Percentiles rank a stretch among this genome's conserved stretches.
Evolutionary conservation across 2,329 filamentous ascomycete species (phyloP).

Genomic region (Neofusicoccum laricinum): DNA sequence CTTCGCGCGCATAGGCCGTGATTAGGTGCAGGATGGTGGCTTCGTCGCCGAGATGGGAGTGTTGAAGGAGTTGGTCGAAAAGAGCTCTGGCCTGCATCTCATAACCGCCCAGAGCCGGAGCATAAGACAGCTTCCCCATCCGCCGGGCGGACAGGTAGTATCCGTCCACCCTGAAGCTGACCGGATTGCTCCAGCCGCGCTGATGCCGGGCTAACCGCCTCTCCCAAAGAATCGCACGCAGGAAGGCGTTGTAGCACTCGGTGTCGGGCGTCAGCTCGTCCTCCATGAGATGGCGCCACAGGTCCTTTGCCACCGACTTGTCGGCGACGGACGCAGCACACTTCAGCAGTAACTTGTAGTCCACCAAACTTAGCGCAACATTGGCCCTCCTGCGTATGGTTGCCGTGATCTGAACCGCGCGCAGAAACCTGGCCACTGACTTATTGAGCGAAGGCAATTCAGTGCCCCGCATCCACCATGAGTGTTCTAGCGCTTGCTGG

Average conservation of each 20-base stretch:
- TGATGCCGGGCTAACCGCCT: neutral
- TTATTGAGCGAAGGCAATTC: constrained; percentile 25
- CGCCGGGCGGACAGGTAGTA: neutral
- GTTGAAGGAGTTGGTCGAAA: constrained; percentile 49
- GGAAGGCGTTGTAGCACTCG: constrained; percentile 55
- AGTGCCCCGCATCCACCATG: constrained; percentile 48
- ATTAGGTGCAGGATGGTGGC: constrained; percentile 54
- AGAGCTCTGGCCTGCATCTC: constrained; percentile 31
- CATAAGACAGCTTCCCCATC: constrained; percentile 18
- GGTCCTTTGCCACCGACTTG: constrained; percentile 38
- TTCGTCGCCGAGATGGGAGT: constrained; percentile 47
- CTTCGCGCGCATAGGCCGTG: constrained; percentile 52
- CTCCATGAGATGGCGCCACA: constrained; percentile 47
- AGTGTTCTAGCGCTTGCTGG: constrained; percentile 24
- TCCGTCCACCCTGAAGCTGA: neutral
- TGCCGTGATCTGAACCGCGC: constrained; percentile 38
- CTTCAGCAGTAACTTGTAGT: constrained; percentile 54
- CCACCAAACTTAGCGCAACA: constrained; percentile 40
- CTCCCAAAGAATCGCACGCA: constrained; percentile 49
- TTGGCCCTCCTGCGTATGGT: constrained; percentile 36
- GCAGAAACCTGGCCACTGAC: constrained; percentile 30
- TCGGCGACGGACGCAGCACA: constrained; percentile 50
- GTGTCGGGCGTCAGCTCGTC: constrained; percentile 43
- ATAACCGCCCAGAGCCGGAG: constrained; percentile 28
- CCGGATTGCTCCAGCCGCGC: neutral